phyloP scores from a whole-genome alignment of 768 basidiomycete genomes.

The Trametes sanguinea region DNA sequence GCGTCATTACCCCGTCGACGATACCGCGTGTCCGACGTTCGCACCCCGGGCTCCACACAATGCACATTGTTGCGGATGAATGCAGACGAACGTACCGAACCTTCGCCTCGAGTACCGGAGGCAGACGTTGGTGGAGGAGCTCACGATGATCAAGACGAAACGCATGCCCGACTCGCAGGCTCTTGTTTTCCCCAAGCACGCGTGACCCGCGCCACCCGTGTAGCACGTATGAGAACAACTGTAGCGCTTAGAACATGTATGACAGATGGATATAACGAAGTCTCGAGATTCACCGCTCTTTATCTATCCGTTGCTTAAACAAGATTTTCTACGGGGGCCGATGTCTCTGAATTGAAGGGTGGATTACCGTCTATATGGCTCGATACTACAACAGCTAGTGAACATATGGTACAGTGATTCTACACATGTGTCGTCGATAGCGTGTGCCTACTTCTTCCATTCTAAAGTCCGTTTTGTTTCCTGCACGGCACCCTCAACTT shows the following conservation, averaged over 20 bases:
- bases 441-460: not conserved
- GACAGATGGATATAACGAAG: too few species aligned
- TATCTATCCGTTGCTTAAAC: too few species aligned
- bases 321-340: too few species aligned
- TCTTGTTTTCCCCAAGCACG: constrained; percentile 10
- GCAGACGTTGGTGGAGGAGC: constrained; percentile 83
- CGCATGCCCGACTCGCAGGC: constrained; percentile 19
- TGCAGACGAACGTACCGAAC: constrained; percentile 95
- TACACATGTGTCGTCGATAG: not conserved
- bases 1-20: not conserved
- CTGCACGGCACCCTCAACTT: not conserved
- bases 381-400: not conserved
- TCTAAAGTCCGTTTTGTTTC: not conserved
- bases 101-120: constrained; percentile 90
- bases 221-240: not conserved
- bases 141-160: constrained; percentile 36
- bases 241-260: not conserved
- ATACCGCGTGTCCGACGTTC: not conserved
- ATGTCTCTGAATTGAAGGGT: too few species aligned
- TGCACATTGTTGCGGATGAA: not conserved
- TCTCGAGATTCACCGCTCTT: too few species aligned
- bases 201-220: not conserved
- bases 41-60: constrained; percentile 1
- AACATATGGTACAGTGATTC: constrained; percentile 1
- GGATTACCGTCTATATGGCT: not conserved